Percentiles rank a stretch among this genome's conserved stretches.
These are phyloP conservation scores for Astrothelium subdiscretum DNA, from an alignment of 495 filamentous ascomycete genomes.

Conservation along the genomic window DNA sequence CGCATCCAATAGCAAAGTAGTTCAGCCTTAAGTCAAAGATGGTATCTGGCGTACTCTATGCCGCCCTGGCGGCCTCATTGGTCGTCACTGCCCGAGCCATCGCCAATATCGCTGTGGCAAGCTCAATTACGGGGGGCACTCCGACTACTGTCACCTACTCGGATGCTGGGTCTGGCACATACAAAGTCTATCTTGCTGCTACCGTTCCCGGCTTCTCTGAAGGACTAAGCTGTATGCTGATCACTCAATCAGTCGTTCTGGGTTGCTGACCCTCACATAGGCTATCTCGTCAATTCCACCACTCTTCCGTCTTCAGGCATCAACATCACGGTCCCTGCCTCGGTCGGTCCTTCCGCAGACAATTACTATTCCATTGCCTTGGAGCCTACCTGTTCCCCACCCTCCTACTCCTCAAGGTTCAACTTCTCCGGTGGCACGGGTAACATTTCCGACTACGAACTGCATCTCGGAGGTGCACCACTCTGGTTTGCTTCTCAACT, in stretches of 20 bases:
- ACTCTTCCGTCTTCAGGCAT: constrained; percentile 9
- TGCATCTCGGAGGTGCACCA: constrained; percentile 8
- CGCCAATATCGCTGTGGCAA: constrained; percentile 2
- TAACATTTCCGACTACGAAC: constrained; percentile 12
- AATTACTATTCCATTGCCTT: constrained; percentile 15
- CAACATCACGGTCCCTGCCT: constrained; percentile 14
- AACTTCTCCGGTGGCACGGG: constrained; percentile 11
- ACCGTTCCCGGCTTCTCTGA: constrained; percentile 7
- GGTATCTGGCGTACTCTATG: neutral
- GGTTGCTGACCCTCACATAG: constrained; percentile 7
- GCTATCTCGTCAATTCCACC: constrained; percentile 19
- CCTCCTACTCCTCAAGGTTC: constrained; percentile 14
- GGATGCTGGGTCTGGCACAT: constrained; percentile 7
- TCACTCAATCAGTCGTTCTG: too few relatives aligned
- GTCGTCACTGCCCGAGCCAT: constrained; percentile 1
- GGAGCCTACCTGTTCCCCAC: constrained; percentile 5
- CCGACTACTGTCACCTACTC: constrained; percentile 7
- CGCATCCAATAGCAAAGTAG: neutral
- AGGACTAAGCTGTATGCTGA: constrained; percentile 8
- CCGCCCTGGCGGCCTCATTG: constrained; percentile 3
- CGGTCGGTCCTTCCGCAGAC: constrained; percentile 15
- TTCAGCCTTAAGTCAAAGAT: neutral
- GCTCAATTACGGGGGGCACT: constrained; percentile 5
- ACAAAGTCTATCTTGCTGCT: constrained; percentile 16
- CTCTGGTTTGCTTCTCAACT: constrained; percentile 12